These are phyloP conservation scores for Lepiota venenata DNA, from an alignment of 768 basidiomycete species.

Conservation along the genomic window DNA sequence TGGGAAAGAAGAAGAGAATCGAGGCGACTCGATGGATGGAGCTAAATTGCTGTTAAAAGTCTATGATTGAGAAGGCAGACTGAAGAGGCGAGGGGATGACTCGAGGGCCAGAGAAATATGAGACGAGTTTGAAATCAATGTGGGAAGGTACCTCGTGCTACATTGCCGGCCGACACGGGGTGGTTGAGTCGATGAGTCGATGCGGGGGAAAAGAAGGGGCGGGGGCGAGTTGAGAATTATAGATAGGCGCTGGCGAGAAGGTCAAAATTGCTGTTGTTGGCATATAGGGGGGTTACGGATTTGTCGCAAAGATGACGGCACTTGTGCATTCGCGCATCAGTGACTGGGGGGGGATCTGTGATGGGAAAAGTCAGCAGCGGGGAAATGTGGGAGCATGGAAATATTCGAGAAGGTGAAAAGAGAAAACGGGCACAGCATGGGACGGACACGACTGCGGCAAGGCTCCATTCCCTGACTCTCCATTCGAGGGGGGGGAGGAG, in stretches of 20 bases:
- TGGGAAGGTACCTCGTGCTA: not conserved
- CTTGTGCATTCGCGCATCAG: not conserved
- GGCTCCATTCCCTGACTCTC: not conserved
- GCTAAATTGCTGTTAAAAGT: not conserved
- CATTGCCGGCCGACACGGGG: constrained; percentile 20
- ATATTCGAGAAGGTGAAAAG: too few relatives aligned
- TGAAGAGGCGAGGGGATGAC: not conserved
- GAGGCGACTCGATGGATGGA: not conserved
- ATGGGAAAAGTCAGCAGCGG: not conserved
- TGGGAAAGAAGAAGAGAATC: not conserved
- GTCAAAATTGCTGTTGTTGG: constrained; percentile 20
- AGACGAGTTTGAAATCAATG: too few relatives aligned
- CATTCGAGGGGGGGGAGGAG: not conserved
- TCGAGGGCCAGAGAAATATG: not conserved
- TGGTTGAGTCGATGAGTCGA: constrained; percentile 28
- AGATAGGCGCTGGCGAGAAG: constrained; percentile 23
- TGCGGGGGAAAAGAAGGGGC: not conserved
- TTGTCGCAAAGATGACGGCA: too few relatives aligned
- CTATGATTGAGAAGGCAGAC: not conserved
- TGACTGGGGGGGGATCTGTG: not conserved
- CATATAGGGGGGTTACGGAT: not conserved
- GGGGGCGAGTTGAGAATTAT: not conserved
- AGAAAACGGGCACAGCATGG: too few relatives aligned
- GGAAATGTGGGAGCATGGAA: not conserved
- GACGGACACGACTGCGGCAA: not conserved